Evolutionary conservation across 1,139 yeast species (phyloP), one percentile per base, ranked within the genome.

Genomic region (Lizanozyma gosingica): DNA sequence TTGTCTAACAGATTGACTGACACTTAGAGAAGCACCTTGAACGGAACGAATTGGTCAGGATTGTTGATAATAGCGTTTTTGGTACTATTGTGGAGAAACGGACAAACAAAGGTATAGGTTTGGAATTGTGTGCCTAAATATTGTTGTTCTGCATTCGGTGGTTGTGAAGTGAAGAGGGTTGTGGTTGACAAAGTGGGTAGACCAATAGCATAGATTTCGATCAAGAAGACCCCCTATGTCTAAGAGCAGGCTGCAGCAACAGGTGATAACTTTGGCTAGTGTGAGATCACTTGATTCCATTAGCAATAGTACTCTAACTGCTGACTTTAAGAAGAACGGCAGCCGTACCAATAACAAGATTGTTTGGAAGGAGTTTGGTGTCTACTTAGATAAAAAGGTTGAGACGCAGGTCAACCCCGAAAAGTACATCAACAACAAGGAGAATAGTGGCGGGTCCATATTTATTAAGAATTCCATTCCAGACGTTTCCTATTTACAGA

Each of bases 301-400:
- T 22, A 22, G 29, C 29, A 22, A 22, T 6, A 22, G 29, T 22
- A 6, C 29, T 22, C 9, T 22, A 6, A 22, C 29, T 22, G 29
- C 29, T 22, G 29, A 22, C 9, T 22, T 22, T 11, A 22, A 22
- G 29, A 22, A 22, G 29, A 6, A 22, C 29, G 29, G 29, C 11
- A 22, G 29, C 29, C 6, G 11, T 22, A 22, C 6, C 11, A 22
- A 22, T 22, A 22, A 22, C 11, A 22, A 22, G 29, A 22, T 22
- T 22, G 61, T 63, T 55, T 79, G 86, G 86, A 76, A 78, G 56
- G 84, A 79, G 45, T 63, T 79, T 38, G 84, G 84, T 4, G 72
- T 66, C 22, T 78, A 71, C 53, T 60, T 79, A 41, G 83, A 78
- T 49, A 67, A 65, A 41, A 61, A 71, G 40, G 57, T 67, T 18